Evolutionary conservation across 345 rosid species (phyloP).

Genomic region (Cochlearia excelsa): DNA sequence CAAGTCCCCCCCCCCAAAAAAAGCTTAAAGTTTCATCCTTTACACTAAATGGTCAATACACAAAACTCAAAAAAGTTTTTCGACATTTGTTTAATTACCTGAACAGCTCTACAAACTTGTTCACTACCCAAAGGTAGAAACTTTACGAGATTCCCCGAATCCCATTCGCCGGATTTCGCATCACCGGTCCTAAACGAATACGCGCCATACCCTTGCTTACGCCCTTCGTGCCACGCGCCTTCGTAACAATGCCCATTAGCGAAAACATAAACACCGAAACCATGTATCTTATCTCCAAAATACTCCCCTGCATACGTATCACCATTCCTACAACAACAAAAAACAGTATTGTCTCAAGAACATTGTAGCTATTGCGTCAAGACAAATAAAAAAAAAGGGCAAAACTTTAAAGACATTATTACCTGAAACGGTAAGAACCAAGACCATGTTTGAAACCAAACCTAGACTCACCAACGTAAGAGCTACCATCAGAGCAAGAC

Average conservation of each 20-base stretch:
- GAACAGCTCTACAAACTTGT: conserved; percentile 60
- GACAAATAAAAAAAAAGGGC: neutral
- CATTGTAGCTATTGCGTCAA: too few species aligned
- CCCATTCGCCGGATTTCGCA: conserved; percentile 79
- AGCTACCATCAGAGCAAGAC: conserved; percentile 86
- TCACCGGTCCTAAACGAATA: conserved; percentile 75
- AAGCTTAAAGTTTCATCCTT: neutral
- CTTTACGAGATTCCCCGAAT: conserved; percentile 54
- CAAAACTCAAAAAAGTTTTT: too few species aligned
- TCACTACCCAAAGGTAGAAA: conserved; percentile 48
- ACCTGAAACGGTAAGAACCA: conserved; percentile 95
- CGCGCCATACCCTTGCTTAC: conserved; percentile 84
- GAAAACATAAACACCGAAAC: conserved; percentile 86
- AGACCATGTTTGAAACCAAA: conserved; percentile 87
- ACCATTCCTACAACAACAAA: conserved; percentile 58
- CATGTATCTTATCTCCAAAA: conserved; percentile 89
- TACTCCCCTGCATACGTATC: conserved; percentile 92
- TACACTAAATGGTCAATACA: too few species aligned
- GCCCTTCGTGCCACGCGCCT: conserved; percentile 99
- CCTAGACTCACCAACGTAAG: conserved; percentile 79
- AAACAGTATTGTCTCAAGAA: too few species aligned
- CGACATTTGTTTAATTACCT: neutral
- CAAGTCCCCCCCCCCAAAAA: neutral
- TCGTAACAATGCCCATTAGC: conserved; percentile 91
- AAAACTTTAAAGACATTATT: neutral